Evolutionary conservation across 352 stramenopile genomes (phyloP).

Genomic region (Globisporangium echinulatum): DNA sequence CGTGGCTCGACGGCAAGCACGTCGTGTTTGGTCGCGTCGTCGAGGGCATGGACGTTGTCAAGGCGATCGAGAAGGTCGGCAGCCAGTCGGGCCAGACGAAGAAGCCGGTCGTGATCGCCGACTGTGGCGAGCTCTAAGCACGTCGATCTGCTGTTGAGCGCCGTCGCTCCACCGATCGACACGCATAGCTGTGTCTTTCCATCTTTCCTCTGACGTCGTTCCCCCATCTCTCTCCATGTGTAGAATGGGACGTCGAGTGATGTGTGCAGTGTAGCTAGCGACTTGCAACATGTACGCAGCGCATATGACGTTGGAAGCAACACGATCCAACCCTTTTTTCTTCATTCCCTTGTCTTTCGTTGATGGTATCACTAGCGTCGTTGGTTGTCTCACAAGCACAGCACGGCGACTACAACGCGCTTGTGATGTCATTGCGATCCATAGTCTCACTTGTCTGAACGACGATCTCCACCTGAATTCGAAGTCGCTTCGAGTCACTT

Average conservation of each 20-base stretch:
- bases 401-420: neutral
- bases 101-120: conserved; percentile 89
- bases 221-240: too few species aligned
- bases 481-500: too few species aligned
- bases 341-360: neutral
- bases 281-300: neutral
- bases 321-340: neutral
- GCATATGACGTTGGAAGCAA: neutral
- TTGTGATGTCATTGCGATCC: neutral
- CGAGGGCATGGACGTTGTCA: conserved; percentile 97
- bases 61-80: conserved; percentile 94
- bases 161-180: neutral
- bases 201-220: neutral
- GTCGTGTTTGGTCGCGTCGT: conserved; percentile 95
- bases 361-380: neutral
- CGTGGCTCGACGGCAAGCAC: conserved; percentile 90
- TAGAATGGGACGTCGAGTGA: neutral
- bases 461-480: too few species aligned
- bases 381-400: neutral
- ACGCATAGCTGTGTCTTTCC: neutral
- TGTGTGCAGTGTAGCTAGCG: neutral
- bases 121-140: conserved; percentile 92
- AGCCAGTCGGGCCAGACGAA: conserved; percentile 90
- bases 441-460: too few species aligned
- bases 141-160: neutral